Conservation (phyloP, 106 monocot genomes). For the Dendrobium huoshanense region DNA sequence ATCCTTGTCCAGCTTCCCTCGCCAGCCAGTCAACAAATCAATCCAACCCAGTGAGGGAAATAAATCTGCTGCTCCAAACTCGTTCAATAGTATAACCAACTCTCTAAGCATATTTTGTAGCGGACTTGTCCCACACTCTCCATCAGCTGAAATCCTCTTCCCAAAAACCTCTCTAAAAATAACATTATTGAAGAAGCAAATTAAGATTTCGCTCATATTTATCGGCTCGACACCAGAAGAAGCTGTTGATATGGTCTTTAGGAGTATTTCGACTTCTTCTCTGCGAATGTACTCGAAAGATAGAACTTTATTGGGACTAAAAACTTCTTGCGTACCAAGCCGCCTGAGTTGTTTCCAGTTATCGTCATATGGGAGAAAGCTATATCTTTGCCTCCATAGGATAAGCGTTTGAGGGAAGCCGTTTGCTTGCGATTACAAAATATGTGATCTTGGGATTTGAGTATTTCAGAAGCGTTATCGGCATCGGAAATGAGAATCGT, state of each 20-base stretch:
- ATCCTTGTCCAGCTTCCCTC: not conserved
- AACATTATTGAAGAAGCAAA: not conserved
- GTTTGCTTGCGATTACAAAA: slow-evolving; percentile 14
- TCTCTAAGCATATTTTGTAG: not conserved
- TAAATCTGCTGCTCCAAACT: not conserved
- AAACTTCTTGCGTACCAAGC: not conserved
- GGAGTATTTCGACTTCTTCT: not conserved
- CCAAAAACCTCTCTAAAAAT: not conserved
- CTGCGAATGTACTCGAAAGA: not conserved
- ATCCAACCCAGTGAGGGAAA: not conserved
- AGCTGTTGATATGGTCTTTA: not conserved
- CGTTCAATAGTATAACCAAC: not conserved
- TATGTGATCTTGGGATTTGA: slow-evolving; percentile 31
- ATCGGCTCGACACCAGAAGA: not conserved
- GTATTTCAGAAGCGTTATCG: slow-evolving; percentile 27
- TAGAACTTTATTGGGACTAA: not conserved
- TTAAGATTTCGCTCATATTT: not conserved
- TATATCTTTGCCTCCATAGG: not conserved
- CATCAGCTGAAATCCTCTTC: not conserved
- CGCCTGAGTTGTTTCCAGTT: not conserved
- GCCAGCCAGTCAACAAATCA: not conserved
- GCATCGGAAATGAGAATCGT: slow-evolving; percentile 37
- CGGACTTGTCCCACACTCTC: not conserved
- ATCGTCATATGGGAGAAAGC: not conserved
- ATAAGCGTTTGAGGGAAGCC: not conserved